Percentiles rank a stretch among this genome's conserved stretches.
Conservation (phyloP, 2,329 filamentous ascomycete genomes). For the Sordariomycetes sp. region DNA sequence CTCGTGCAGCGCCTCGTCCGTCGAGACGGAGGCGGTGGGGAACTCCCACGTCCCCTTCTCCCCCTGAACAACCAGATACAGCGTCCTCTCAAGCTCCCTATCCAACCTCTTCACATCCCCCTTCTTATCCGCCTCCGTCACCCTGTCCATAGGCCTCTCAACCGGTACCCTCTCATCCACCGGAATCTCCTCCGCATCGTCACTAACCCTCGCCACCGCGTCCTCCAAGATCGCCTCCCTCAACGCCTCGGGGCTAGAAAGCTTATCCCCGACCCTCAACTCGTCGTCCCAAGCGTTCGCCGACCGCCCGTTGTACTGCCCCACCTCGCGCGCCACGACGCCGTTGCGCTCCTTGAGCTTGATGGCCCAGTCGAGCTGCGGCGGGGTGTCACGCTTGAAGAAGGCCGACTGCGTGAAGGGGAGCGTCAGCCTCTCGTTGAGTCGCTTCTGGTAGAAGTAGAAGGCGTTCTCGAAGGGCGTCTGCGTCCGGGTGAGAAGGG, state of each 20-base stretch:
- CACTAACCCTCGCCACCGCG: slow-evolving; percentile 50
- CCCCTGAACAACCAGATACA: slow-evolving; percentile 77
- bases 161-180: slow-evolving; percentile 50
- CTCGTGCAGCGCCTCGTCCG: slow-evolving; percentile 67
- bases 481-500: slow-evolving; percentile 71
- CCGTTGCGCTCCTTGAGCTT: slow-evolving; percentile 63
- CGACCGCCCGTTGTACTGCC: slow-evolving; percentile 61
- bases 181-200: slow-evolving; percentile 45
- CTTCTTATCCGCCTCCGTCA: slow-evolving; percentile 65
- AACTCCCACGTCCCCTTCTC: slow-evolving; percentile 68
- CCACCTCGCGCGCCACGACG: slow-evolving; percentile 72
- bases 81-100: slow-evolving; percentile 62
- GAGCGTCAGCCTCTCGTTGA: slow-evolving; percentile 82
- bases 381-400: slow-evolving; percentile 80
- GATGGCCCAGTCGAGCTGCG: slow-evolving; percentile 79
- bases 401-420: slow-evolving; percentile 89
- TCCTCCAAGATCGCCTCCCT: slow-evolving; percentile 61
- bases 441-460: slow-evolving; percentile 92
- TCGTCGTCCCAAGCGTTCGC: slow-evolving; percentile 84
- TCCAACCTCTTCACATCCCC: slow-evolving; percentile 70
- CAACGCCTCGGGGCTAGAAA: slow-evolving; percentile 50
- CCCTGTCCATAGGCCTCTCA: slow-evolving; percentile 55
- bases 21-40: slow-evolving; percentile 55
- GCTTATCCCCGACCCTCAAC: slow-evolving; percentile 58
- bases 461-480: slow-evolving; percentile 84